Percentiles rank a stretch among this genome's conserved stretches.
Evolutionary conservation across 257 asterid species (phyloP).

Genomic region (Avicennia marina): DNA sequence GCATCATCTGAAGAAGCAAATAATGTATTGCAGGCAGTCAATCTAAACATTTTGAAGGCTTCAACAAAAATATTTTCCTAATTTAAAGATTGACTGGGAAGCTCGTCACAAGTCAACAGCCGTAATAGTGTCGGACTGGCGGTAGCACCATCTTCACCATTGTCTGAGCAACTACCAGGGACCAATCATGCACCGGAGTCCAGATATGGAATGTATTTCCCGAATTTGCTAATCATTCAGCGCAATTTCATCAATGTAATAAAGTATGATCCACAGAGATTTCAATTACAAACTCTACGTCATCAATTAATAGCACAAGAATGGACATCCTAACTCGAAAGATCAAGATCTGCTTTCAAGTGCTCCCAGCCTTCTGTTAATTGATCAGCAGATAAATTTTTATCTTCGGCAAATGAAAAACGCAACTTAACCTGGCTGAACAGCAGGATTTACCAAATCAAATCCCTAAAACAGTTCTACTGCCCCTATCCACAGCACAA

Average conservation of each 20-base stretch:
- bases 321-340: constrained; percentile 1
- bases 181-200: not conserved
- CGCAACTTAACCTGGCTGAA: not conserved
- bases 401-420: not conserved
- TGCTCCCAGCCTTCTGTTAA: not conserved
- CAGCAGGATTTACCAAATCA: not conserved
- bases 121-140: not conserved
- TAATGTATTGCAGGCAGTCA: not conserved
- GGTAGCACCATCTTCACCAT: not conserved
- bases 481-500: constrained; percentile 2
- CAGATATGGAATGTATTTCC: too few species aligned
- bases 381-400: too few species aligned
- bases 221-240: not conserved
- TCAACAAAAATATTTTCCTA: not conserved
- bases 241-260: not conserved
- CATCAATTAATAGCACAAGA: constrained; percentile 1
- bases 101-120: constrained; percentile 1
- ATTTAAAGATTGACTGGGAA: not conserved
- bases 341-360: constrained; percentile 11
- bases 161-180: not conserved
- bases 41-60: constrained; percentile 2
- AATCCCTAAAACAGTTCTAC: constrained; percentile 9
- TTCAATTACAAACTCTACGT: constrained; percentile 10
- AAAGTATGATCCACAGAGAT: not conserved
- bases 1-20: not conserved